Evolutionary conservation across 495 filamentous ascomycete genomes (phyloP).

Genomic region (Xylaria cubensis): DNA sequence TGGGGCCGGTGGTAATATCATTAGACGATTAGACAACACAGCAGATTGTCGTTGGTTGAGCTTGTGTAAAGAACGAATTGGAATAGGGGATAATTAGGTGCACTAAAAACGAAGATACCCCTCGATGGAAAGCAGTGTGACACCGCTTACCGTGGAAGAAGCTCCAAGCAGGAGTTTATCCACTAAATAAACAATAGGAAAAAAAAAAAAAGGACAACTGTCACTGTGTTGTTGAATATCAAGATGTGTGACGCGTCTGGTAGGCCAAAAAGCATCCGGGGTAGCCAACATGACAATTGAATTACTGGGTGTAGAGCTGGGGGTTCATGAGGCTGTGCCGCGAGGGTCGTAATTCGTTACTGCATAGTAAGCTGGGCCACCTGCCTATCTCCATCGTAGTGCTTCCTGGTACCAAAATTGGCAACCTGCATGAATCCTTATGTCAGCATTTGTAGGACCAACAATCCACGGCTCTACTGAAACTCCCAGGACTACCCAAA

Average conservation of each 20-base stretch:
- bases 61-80: constrained; percentile 37
- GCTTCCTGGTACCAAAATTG: not conserved
- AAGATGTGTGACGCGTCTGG: not conserved
- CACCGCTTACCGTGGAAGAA: not conserved
- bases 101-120: constrained; percentile 17
- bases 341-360: not conserved
- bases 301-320: not conserved
- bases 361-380: constrained; percentile 8
- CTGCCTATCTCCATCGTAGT: not conserved
- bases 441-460: constrained; percentile 20
- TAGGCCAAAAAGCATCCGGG: constrained; percentile 3
- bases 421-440: constrained; percentile 13
- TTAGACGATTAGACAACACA: constrained; percentile 35
- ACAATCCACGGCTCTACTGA: constrained; percentile 12
- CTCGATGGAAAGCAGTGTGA: constrained; percentile 8
- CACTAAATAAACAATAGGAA: not conserved
- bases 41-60: constrained; percentile 9
- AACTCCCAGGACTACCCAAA: not conserved
- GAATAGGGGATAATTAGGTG: constrained; percentile 23
- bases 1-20: constrained; percentile 31
- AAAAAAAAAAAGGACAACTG: not conserved
- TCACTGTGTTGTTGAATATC: not conserved
- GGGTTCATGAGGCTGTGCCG: constrained; percentile 13
- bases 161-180: not conserved
- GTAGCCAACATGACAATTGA: not conserved